Percentiles rank a stretch among this genome's conserved stretches.
These are phyloP conservation scores for Tetraselmis striata DNA, from an alignment of 139 green algal species.

Conservation along the genomic window DNA sequence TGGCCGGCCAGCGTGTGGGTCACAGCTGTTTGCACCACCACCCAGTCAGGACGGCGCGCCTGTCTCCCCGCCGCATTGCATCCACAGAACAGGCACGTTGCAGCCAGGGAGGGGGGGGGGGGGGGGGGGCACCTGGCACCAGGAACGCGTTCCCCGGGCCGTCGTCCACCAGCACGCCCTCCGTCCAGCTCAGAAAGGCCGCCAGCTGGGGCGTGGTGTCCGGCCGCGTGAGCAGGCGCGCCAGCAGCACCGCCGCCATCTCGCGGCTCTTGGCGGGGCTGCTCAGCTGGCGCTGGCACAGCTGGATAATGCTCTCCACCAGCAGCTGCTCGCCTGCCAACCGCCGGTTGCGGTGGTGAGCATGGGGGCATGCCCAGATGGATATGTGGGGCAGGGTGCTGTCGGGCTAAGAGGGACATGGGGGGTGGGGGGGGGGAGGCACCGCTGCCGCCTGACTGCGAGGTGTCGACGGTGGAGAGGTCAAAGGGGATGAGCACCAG, in stretches of 20 bases:
- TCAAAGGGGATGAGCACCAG: constrained; percentile 92
- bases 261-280: constrained; percentile 53
- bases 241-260: constrained; percentile 76
- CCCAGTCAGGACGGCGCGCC: constrained; percentile 16
- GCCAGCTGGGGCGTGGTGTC: constrained; percentile 67
- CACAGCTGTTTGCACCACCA: constrained; percentile 32
- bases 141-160: constrained; percentile 43
- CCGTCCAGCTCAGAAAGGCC: constrained; percentile 65
- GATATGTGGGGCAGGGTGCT: too few relatives aligned
- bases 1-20: constrained; percentile 40
- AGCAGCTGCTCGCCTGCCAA: constrained; percentile 15
- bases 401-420: too few relatives aligned
- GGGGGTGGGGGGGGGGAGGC: too few relatives aligned
- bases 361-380: too few relatives aligned
- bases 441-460: not conserved
- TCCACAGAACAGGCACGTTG: not conserved
- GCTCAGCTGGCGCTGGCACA: constrained; percentile 40
- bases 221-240: constrained; percentile 76
- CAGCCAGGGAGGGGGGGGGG: too few relatives aligned
- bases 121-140: constrained; percentile 38
- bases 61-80: not conserved
- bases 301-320: constrained; percentile 48
- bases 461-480: constrained; percentile 73
- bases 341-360: too few relatives aligned
- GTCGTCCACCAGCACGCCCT: constrained; percentile 23